Evolutionary conservation across 768 basidiomycete genomes (phyloP).

Genomic region (Mycena rosella): DNA sequence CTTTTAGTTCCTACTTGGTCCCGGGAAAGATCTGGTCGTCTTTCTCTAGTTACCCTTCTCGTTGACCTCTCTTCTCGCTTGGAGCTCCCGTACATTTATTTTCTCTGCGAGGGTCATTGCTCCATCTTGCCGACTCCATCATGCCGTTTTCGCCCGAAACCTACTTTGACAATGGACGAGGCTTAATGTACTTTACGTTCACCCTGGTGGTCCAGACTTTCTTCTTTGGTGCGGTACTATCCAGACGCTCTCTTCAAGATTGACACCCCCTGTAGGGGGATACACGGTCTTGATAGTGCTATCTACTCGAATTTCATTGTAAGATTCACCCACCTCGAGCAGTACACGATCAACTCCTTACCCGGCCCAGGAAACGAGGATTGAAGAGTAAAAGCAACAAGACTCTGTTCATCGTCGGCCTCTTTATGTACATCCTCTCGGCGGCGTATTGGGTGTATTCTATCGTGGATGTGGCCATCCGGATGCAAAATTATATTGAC

Average conservation of each 20-base stretch:
- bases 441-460: conserved; percentile 27
- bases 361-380: conserved; percentile 23
- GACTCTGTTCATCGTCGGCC: conserved; percentile 18
- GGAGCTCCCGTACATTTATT: too few species aligned
- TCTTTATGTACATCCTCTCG: conserved; percentile 28
- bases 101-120: too few species aligned
- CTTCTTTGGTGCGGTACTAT: conserved; percentile 22
- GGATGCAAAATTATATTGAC: conserved; percentile 24
- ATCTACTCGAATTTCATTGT: conserved; percentile 25
- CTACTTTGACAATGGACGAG: conserved; percentile 11
- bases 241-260: conserved; percentile 4
- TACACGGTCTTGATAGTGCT: conserved; percentile 27
- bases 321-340: conserved; percentile 14
- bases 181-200: conserved; percentile 21
- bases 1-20: too few species aligned
- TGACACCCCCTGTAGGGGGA: conserved; percentile 21
- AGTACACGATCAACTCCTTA: conserved; percentile 6
- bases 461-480: conserved; percentile 9
- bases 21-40: too few species aligned
- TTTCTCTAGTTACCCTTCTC: too few species aligned
- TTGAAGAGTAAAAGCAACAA: conserved; percentile 17
- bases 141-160: conserved; percentile 9
- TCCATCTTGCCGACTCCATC: too few species aligned
- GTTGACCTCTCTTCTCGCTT: too few species aligned
- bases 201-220: conserved; percentile 27